A percentile compares a stretch with the other conserved stretches of the same genome.
Evolutionary conservation across 2,329 filamentous ascomycete species (phyloP).

Genomic region (Fusarium veterinarium): DNA sequence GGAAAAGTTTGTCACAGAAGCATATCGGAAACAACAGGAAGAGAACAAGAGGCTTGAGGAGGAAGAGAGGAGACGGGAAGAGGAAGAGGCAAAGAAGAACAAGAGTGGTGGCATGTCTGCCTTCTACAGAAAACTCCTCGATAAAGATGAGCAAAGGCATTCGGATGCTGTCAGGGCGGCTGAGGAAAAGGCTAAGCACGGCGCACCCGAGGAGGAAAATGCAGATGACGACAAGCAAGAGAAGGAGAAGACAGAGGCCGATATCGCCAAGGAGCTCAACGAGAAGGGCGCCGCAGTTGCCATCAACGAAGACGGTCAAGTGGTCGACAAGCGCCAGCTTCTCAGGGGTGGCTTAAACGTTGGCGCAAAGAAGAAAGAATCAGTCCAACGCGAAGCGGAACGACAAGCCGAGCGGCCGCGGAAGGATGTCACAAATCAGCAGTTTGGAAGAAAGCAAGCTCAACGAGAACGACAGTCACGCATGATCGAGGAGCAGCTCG

Average conservation of each 20-base stretch:
- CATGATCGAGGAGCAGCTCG: slow-evolving; percentile 83
- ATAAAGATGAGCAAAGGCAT: slow-evolving; percentile 76
- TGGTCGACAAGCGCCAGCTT: slow-evolving; percentile 86
- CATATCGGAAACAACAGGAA: slow-evolving; percentile 84
- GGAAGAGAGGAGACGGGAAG: slow-evolving; percentile 75
- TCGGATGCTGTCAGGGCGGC: slow-evolving; percentile 76
- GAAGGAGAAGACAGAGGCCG: slow-evolving; percentile 68
- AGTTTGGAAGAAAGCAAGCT: slow-evolving; percentile 67
- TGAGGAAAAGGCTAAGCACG: slow-evolving; percentile 62
- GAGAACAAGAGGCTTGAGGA: slow-evolving; percentile 77
- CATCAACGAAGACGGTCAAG: slow-evolving; percentile 84
- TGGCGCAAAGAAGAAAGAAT: slow-evolving; percentile 69
- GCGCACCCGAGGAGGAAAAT: slow-evolving; percentile 46
- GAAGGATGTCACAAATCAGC: slow-evolving; percentile 55
- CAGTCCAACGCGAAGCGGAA: slow-evolving; percentile 39
- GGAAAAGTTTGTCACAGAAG: slow-evolving; percentile 87
- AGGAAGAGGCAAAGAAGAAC: slow-evolving; percentile 72
- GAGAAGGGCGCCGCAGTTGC: slow-evolving; percentile 70
- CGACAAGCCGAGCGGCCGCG: slow-evolving; percentile 45
- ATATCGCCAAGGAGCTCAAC: slow-evolving; percentile 75
- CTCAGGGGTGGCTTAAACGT: slow-evolving; percentile 82
- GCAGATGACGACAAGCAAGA: slow-evolving; percentile 63
- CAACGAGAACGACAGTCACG: slow-evolving; percentile 80
- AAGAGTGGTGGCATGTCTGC: slow-evolving; percentile 77
- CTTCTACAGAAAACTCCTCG: slow-evolving; percentile 81